Conservation (phyloP, 177 flowering plant genomes). For the Vitis hybrid region DNA sequence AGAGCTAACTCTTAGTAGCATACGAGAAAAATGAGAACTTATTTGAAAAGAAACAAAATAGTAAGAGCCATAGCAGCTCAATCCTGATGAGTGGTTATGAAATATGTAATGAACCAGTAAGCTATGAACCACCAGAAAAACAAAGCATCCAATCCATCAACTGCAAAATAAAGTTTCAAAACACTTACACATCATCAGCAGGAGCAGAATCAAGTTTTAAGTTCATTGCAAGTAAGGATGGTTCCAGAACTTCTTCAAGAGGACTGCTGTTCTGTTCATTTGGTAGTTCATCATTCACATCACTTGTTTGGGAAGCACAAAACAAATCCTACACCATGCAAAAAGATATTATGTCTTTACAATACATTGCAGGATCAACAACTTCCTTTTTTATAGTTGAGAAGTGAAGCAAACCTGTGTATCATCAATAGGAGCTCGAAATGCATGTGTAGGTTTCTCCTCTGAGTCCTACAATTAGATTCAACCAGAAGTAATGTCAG, state of each 20-base stretch:
- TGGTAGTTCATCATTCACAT: conserved; percentile 28
- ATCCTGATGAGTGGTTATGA: too few species aligned
- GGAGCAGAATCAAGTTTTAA: conserved; percentile 69
- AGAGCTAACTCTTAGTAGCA: too few species aligned
- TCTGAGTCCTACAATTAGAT: conserved; percentile 36
- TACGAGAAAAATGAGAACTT: too few species aligned
- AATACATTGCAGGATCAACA: neutral
- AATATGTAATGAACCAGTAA: too few species aligned
- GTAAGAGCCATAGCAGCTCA: neutral
- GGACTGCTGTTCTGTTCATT: conserved; percentile 34
- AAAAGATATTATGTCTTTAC: neutral
- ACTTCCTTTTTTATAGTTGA: neutral
- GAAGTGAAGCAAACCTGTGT: conserved; percentile 49
- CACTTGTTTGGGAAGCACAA: conserved; percentile 47
- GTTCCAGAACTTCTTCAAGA: conserved; percentile 56
- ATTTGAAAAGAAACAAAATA: neutral
- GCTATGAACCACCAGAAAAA: neutral
- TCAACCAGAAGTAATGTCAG: conserved; percentile 5
- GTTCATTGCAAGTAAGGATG: conserved; percentile 72
- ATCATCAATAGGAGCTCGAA: conserved; percentile 59
- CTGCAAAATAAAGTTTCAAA: neutral
- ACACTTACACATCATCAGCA: conserved; percentile 55
- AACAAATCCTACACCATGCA: conserved; percentile 53
- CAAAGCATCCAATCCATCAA: neutral
- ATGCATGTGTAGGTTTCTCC: conserved; percentile 32